phyloP scores from a whole-genome alignment of 139 green algal species.

The Closterium sp. region DNA sequence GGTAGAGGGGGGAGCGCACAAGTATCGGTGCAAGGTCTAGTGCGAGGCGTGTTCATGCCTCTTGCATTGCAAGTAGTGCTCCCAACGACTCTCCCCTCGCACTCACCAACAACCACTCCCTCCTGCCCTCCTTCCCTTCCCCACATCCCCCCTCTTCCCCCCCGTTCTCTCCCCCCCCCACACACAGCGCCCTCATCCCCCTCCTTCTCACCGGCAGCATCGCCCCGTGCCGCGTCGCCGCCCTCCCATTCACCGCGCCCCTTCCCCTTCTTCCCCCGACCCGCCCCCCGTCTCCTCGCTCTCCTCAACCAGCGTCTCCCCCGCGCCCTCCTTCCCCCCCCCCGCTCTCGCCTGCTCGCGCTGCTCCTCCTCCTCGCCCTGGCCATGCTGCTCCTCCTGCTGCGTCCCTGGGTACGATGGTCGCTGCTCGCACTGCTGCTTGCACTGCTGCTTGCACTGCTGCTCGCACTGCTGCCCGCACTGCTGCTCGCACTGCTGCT shows the following conservation, averaged over 20 bases:
- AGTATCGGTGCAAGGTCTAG: background rate
- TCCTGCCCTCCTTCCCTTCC: background rate
- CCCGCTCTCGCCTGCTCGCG: background rate
- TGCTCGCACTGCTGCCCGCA: background rate
- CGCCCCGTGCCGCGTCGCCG: no score
- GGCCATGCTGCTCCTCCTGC: no score
- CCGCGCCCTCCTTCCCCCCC: background rate
- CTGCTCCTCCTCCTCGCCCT: no score
- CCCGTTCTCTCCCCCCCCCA: background rate
- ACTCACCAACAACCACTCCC: background rate
- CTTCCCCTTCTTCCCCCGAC: background rate
- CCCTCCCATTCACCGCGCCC: background rate
- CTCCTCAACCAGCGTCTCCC: background rate
- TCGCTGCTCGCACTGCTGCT: background rate
- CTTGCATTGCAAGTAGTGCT: no score
- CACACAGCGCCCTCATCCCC: background rate
- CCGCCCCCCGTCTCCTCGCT: background rate
- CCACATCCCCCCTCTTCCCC: background rate
- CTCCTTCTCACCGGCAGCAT: background rate
- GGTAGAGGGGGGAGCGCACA: background rate
- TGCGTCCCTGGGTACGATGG: no score
- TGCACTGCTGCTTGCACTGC: background rate
- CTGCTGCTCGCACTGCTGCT: background rate
- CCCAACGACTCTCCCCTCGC: background rate
- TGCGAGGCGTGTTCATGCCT: background rate